phyloP scores from a whole-genome alignment of 306 rosid species.

The Arachis stenosperma region DNA sequence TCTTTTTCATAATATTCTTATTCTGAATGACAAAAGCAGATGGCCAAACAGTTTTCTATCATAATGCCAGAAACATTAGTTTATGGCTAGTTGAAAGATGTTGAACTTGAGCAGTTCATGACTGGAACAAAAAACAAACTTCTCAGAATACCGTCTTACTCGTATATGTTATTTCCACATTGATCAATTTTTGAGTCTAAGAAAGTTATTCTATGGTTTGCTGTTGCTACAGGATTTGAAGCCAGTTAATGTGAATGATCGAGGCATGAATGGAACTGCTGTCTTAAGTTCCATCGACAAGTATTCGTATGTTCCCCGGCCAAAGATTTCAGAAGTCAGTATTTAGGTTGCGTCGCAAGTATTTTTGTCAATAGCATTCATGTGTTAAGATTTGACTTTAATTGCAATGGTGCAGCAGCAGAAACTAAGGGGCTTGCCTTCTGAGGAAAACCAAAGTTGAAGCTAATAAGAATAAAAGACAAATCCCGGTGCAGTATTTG shows the following conservation, averaged over 20 bases:
- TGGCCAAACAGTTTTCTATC: conserved; percentile 28
- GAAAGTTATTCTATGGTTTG: conserved; percentile 21
- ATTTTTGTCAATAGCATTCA: conserved; percentile 29
- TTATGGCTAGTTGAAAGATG: conserved; percentile 15
- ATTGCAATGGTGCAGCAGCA: conserved; percentile 59
- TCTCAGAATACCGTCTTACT: not conserved
- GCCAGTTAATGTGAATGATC: conserved; percentile 42
- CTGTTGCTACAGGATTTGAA: conserved; percentile 50
- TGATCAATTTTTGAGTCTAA: conserved; percentile 22
- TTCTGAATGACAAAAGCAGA: conserved; percentile 12
- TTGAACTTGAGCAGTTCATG: conserved; percentile 10
- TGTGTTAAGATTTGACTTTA: conserved; percentile 20
- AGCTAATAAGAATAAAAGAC: conserved; percentile 25
- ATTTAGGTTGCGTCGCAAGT: conserved; percentile 11
- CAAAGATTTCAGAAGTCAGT: conserved; percentile 49
- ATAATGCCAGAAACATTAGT: conserved; percentile 9
- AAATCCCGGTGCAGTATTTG: conserved; percentile 9
- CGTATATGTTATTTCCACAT: not conserved
- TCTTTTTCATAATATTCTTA: conserved; percentile 33
- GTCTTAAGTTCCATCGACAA: conserved; percentile 56
- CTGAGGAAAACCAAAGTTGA: conserved; percentile 30
- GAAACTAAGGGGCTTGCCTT: conserved; percentile 35
- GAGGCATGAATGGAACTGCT: conserved; percentile 39
- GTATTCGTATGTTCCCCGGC: conserved; percentile 49
- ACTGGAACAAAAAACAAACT: conserved; percentile 10